Evolutionary conservation across 257 asterid species (phyloP).

Genomic region (Solanum dulcamara): DNA sequence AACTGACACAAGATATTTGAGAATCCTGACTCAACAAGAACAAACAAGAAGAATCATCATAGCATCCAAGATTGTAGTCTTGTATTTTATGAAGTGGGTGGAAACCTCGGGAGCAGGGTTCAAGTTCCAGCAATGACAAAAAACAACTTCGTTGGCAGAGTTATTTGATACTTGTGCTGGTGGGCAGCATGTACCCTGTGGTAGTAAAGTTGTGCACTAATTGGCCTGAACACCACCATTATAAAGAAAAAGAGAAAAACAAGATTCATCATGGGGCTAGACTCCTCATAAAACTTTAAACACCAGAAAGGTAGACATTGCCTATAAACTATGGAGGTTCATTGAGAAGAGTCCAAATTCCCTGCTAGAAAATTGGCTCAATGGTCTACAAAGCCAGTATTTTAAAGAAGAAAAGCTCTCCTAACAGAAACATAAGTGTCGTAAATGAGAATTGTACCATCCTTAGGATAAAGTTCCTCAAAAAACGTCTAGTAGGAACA

Average conservation of each 20-base stretch:
- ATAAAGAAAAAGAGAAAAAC: background rate
- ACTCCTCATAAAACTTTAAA: background rate
- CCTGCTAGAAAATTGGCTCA: background rate
- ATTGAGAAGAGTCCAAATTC: background rate
- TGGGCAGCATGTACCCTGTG: background rate
- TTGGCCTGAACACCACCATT: background rate
- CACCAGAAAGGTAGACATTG: background rate
- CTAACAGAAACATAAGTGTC: background rate
- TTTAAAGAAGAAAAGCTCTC: background rate
- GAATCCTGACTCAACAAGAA: background rate
- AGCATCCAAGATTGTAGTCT: background rate
- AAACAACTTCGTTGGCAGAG: background rate
- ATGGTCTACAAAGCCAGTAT: background rate
- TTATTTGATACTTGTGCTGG: background rate
- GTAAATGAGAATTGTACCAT: background rate
- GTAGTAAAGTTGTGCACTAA: background rate
- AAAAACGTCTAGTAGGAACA: background rate
- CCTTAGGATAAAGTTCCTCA: background rate
- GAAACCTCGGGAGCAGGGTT: background rate
- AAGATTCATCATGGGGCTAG: background rate
- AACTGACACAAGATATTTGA: background rate
- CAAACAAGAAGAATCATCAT: background rate
- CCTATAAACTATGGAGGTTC: background rate
- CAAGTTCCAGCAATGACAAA: background rate
- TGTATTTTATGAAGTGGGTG: background rate